phyloP scores from a whole-genome alignment of 2,329 filamentous ascomycete species.

The Kalmusia sp. region DNA sequence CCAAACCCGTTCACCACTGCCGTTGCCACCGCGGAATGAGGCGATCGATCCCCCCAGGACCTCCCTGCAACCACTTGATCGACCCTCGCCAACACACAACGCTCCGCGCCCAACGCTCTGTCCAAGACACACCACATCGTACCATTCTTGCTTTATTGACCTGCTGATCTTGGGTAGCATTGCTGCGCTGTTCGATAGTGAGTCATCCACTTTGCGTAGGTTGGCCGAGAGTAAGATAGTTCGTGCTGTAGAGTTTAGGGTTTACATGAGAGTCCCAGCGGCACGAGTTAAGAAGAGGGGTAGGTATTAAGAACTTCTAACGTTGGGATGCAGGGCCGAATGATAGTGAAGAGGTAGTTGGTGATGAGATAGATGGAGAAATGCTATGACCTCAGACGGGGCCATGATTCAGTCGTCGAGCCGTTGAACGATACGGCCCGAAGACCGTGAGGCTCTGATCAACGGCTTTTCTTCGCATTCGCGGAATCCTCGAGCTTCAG shows the following conservation, averaged over 20 bases:
- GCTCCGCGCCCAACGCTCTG: not conserved
- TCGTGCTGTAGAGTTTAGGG: not conserved
- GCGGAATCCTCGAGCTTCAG: not conserved
- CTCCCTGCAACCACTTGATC: conserved; percentile 1
- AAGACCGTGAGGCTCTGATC: not conserved
- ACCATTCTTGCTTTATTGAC: not conserved
- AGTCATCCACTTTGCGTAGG: not conserved
- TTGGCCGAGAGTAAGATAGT: not conserved
- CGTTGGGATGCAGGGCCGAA: not conserved
- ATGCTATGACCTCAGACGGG: no score
- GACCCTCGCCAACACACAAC: not conserved
- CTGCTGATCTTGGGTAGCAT: conserved; percentile 1
- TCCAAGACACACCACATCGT: not conserved
- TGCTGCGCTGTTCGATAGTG: not conserved
- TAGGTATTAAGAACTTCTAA: not conserved
- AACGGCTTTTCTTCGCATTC: not conserved
- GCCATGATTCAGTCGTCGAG: not conserved
- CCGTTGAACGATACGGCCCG: not conserved
- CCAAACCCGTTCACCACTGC: not conserved
- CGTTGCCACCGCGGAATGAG: not conserved
- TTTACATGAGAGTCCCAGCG: not conserved
- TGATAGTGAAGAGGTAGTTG: no score
- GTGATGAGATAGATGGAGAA: not conserved
- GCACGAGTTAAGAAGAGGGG: not conserved
- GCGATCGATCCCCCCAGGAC: not conserved